Base-by-base conservation (phyloP, 2,329 filamentous ascomycete species). In the Metarhizium brunneum region DNA sequence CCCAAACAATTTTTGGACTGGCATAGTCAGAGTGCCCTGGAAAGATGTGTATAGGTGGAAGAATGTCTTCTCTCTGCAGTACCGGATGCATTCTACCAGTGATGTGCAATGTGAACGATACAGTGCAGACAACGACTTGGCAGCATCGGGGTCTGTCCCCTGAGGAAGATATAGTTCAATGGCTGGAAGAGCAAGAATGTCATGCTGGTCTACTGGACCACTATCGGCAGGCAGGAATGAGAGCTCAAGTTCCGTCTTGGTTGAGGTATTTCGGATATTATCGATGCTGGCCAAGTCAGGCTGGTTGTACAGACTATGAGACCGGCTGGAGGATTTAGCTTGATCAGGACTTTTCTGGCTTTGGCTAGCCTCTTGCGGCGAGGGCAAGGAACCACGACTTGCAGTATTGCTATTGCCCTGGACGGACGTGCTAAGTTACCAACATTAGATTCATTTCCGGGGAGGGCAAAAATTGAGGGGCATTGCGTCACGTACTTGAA, bases 71-170 rank as follows among this genome's bases (percentile, higher is more conserved):
- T 96, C 90, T 67, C 94, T 95, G 78, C 92, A 96, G 69, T 90
- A 97, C 35, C 94, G 88, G 59, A 99, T 91, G 63, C 90, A 92
- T 71, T 99, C 94, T 36, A 99, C 88, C 5, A 99, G 80, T 1
- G 92, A 96, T 14, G 94, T 96, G 69, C 92, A 96, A 68, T 97
- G 92, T 2, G 92, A 94, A 52, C 91, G 85, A 68, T 99, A 99
- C 29, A 97, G 79, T 4, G 92, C 92, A 42, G 85, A 84, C 25
- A 99, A 76, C 4, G 91, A 92, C 64, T 88, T 88, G 30, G 91
- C 92, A 7, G 91, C 87, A 66, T 97, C 92, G 1, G 82, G 77
- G 68, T 99, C 94, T 6, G 92, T 95, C 55, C 88, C 87, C 2
- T 75, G 73, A 1, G 92, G 92, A 2, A 96, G 77, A 66, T 91